These are phyloP conservation scores for Letharia lupina DNA, from an alignment of 495 filamentous ascomycete species.

Conservation along the genomic window DNA sequence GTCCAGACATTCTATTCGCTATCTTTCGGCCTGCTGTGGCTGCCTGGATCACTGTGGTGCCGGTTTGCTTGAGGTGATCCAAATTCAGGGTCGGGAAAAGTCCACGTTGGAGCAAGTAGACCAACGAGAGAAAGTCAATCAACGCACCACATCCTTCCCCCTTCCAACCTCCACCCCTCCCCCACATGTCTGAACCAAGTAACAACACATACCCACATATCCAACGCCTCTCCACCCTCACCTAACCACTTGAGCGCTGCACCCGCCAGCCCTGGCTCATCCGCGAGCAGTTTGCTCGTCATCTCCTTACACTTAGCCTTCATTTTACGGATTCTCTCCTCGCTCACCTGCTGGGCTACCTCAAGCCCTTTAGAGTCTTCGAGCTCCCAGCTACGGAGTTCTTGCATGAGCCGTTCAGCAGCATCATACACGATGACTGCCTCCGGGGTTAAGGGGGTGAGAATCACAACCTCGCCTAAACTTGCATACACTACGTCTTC, in stretches of 20 bases:
- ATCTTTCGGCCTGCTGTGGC: too few species aligned
- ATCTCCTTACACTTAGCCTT: constrained; percentile 3
- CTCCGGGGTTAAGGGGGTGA: not conserved
- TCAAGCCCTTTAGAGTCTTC: not conserved
- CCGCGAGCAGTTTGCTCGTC: not conserved
- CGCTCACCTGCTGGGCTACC: not conserved
- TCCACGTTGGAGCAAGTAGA: not conserved
- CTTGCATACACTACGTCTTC: not conserved
- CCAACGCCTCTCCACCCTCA: not conserved
- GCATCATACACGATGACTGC: constrained; percentile 2
- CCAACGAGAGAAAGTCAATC: not conserved
- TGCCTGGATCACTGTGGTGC: too few species aligned
- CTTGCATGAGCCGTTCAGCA: not conserved
- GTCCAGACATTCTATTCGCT: too few species aligned
- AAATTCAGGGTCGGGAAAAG: too few species aligned
- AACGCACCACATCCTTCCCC: constrained; percentile 5
- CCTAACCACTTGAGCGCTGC: not conserved
- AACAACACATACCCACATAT: not conserved
- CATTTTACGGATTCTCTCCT: not conserved
- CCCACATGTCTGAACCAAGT: constrained; percentile 1
- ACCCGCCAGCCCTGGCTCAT: not conserved
- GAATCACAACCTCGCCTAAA: not conserved
- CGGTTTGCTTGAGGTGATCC: too few species aligned
- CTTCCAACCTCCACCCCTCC: not conserved
- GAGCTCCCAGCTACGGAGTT: not conserved